phyloP scores from a whole-genome alignment of 306 rosid genomes.

The Leucaena leucocephala region DNA sequence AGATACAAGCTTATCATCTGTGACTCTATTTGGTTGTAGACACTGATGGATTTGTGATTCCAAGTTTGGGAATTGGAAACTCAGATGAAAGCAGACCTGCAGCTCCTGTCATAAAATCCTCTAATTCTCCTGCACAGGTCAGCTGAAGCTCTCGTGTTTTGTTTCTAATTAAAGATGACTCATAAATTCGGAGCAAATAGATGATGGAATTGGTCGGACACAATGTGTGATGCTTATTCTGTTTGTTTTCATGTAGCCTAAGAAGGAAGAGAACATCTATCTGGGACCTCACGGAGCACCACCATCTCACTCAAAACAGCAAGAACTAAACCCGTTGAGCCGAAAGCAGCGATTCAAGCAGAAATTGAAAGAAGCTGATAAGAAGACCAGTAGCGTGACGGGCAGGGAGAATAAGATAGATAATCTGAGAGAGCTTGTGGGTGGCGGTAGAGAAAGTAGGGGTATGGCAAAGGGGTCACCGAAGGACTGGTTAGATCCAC shows the following conservation, averaged over 20 bases:
- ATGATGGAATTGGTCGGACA: constrained; percentile 15
- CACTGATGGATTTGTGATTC: constrained; percentile 95
- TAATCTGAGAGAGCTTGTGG: constrained; percentile 88
- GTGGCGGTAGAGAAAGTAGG: constrained; percentile 55
- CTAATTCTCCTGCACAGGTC: constrained; percentile 77
- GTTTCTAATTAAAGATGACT: not conserved
- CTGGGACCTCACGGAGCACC: constrained; percentile 96
- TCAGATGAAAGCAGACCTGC: constrained; percentile 45
- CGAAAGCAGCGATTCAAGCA: constrained; percentile 83
- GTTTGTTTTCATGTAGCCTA: constrained; percentile 50
- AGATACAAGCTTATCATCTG: constrained; percentile 8
- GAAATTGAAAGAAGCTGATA: constrained; percentile 92
- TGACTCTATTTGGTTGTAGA: constrained; percentile 51
- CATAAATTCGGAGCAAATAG: not conserved
- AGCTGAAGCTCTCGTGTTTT: constrained; percentile 11
- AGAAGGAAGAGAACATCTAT: constrained; percentile 77
- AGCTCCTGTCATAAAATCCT: constrained; percentile 54
- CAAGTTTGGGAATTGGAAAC: constrained; percentile 82
- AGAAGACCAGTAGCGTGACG: constrained; percentile 48
- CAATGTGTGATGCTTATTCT: not conserved
- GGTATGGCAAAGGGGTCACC: constrained; percentile 57
- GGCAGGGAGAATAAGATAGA: constrained; percentile 91
- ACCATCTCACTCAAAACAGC: constrained; percentile 82
- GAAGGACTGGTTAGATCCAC: constrained; percentile 95
- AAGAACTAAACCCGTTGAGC: constrained; percentile 55